Evolutionary conservation across 306 rosid species (phyloP), one percentile per base, ranked within the genome.

Genomic region (Ceratonia siliqua): DNA sequence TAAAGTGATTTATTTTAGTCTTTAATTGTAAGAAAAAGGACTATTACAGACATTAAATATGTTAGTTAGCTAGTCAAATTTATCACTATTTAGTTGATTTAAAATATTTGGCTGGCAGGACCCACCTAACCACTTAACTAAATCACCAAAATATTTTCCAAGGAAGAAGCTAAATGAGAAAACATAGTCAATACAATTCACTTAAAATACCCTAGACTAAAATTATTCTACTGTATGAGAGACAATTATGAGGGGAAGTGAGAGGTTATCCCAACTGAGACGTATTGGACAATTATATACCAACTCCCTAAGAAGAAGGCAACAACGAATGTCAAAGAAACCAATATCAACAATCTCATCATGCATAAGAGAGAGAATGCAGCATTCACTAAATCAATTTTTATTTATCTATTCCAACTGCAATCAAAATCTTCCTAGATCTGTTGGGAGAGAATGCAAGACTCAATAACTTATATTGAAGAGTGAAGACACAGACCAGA

Each of bases 161-260:
- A 70, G 49, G 25, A 83, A 11, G 50, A 74, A 74, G 42, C 41
- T 69, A 17, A 30, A 74, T 39, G 50, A 55, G 46, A 46, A 55
- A n/a, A 39, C 41, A 22, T 20, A 71, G 36, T 43, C 28, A 58
- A 71, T 52, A 56, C n/a, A 22, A 52, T 58, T 24, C 18, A 33
- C 43, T 15, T 54, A 49, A 17, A 28, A 27, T 45, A 66, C 15
- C 25, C 63, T 6, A 36, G 21, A 68, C 50, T 13, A 50, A 68
- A 21, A 69, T 17, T 24, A 75, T 27, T 36, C 33, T 13, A 20
- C 1, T 17, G 10, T 2, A 41, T 22, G 49, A 45, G 50, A 73
- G 36, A 50, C 59, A 77, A 48, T 58, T 62, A 41, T 50, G 72
- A 57, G 30, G n/a, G 46, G 8, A 33, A 58, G 20, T 75, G 6